Evolutionary conservation across 73 alveolate species (phyloP).

Genomic region (Durusdinium trenchii): DNA sequence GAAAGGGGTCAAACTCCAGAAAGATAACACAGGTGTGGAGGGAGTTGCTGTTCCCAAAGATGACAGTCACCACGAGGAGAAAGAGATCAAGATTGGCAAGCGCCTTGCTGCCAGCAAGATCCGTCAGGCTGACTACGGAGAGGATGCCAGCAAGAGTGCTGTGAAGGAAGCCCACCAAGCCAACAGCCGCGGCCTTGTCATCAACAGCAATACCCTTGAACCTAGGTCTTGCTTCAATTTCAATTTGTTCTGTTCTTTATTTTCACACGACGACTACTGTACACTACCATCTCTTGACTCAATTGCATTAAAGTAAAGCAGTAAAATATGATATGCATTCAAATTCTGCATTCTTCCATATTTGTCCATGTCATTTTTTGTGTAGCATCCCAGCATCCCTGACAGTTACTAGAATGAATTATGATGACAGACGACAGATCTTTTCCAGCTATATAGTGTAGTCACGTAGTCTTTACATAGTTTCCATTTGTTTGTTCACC

Average conservation of each 20-base stretch:
- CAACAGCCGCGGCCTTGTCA: background rate
- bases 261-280: background rate
- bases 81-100: slow-evolving; percentile 47
- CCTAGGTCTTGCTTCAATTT: background rate
- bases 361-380: background rate
- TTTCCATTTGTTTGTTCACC: background rate
- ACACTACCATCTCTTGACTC: background rate
- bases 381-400: too few relatives aligned
- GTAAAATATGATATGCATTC: background rate
- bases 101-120: slow-evolving; percentile 5
- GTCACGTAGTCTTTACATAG: background rate
- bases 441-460: background rate
- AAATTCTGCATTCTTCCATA: background rate
- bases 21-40: slow-evolving; percentile 22
- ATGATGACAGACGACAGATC: background rate
- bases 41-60: slow-evolving; percentile 6
- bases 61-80: background rate
- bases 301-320: background rate
- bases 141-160: background rate
- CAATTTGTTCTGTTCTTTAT: background rate
- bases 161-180: background rate
- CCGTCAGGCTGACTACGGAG: background rate
- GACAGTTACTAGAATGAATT: background rate
- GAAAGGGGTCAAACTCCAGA: background rate
- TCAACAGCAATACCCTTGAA: background rate